A percentile compares a stretch with the other conserved stretches of the same genome.
Evolutionary conservation across 179 eudicot genomes (phyloP).

Genomic region (Beta corolliflora): DNA sequence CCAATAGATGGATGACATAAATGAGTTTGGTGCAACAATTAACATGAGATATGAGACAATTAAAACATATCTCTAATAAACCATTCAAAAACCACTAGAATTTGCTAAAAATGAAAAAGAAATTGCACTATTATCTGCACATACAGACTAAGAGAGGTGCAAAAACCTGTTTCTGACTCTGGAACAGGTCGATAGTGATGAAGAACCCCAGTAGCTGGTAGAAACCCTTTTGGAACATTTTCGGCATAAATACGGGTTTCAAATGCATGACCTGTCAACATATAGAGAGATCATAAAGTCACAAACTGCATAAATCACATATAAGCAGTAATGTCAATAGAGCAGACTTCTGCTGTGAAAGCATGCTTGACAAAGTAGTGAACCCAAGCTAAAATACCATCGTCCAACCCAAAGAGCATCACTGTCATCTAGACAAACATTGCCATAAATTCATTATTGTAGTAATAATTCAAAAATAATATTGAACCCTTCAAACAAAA

Average conservation of each 20-base stretch:
- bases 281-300: slow-evolving; percentile 27
- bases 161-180: slow-evolving; percentile 68
- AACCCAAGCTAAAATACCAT: background rate
- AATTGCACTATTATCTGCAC: slow-evolving; percentile 6
- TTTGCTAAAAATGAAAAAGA: background rate
- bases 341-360: background rate
- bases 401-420: background rate
- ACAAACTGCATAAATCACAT: slow-evolving; percentile 10
- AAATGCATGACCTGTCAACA: slow-evolving; percentile 89
- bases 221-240: slow-evolving; percentile 98
- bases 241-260: slow-evolving; percentile 99
- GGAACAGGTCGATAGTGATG: slow-evolving; percentile 90
- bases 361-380: slow-evolving; percentile 1
- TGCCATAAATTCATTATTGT: background rate
- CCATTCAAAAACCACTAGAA: background rate
- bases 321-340: background rate
- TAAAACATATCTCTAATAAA: background rate
- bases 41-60: background rate
- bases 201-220: slow-evolving; percentile 95
- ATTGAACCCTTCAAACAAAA: background rate
- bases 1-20: background rate
- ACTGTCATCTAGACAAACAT: background rate
- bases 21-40: background rate
- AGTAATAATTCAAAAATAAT: background rate
- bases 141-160: slow-evolving; percentile 17